Conservation (phyloP, 1,284 basidiomycete genomes). For the Rhizopogon hawkerae region DNA sequence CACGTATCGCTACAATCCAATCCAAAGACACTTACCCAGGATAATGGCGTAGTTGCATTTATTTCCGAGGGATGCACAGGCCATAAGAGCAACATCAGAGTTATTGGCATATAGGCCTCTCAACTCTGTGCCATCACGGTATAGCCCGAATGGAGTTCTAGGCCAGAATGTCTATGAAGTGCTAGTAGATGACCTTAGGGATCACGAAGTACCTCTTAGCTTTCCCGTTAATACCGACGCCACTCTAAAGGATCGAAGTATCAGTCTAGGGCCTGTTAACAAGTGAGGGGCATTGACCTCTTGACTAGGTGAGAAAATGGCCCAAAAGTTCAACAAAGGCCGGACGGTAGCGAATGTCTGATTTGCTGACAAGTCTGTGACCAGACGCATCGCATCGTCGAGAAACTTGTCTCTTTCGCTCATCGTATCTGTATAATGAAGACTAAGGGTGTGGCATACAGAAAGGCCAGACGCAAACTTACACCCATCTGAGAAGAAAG, state of each 20-base stretch:
- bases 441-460: not conserved
- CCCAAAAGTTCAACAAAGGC: conserved; percentile 77
- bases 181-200: not conserved
- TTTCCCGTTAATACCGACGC: conserved; percentile 61
- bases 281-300: conserved; percentile 36
- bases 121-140: conserved; percentile 72
- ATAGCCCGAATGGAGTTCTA: conserved; percentile 68
- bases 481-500: conserved; percentile 84
- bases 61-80: conserved; percentile 55
- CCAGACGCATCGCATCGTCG: conserved; percentile 57
- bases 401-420: conserved; percentile 62
- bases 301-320: conserved; percentile 65
- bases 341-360: conserved; percentile 73
- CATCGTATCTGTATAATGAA: conserved; percentile 40
- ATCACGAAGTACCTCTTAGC: conserved; percentile 50
- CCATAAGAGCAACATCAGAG: conserved; percentile 56
- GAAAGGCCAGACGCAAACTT: conserved; percentile 21
- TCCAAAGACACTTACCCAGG: conserved; percentile 41
- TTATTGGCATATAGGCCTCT: conserved; percentile 69
- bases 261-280: not conserved
- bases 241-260: conserved; percentile 43
- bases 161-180: conserved; percentile 6
- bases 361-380: conserved; percentile 60
- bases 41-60: conserved; percentile 75
- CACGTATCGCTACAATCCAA: not conserved